Evolutionary conservation across 2,329 filamentous ascomycete species (phyloP).

Genomic region (Colletotrichum sp.): DNA sequence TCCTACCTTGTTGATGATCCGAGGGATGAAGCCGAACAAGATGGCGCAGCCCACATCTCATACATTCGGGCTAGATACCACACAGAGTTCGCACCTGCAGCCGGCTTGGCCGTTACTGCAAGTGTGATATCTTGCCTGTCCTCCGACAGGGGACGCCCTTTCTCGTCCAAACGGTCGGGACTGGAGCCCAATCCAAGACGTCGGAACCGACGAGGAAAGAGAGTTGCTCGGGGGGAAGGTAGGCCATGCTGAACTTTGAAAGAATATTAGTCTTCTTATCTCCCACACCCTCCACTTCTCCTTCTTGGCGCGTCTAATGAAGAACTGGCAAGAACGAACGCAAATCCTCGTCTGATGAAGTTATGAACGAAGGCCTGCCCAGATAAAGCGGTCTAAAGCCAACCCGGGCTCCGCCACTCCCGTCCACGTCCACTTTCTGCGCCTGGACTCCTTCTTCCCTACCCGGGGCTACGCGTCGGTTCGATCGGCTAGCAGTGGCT

Average conservation of each 20-base stretch:
- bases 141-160: neutral
- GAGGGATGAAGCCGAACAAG: neutral
- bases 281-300: neutral
- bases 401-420: constrained; percentile 1
- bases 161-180: constrained; percentile 7
- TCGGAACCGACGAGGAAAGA: neutral
- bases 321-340: neutral
- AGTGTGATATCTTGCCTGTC: neutral
- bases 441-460: neutral
- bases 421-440: neutral
- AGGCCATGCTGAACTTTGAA: neutral
- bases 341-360: neutral
- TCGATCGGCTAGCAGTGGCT: neutral
- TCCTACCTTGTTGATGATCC: neutral
- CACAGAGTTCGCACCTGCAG: constrained; percentile 1
- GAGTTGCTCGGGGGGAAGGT: neutral
- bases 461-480: neutral
- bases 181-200: neutral
- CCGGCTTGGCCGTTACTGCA: neutral
- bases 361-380: neutral
- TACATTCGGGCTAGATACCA: neutral
- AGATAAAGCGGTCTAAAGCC: constrained; percentile 4
- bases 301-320: neutral
- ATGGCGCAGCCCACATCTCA: neutral
- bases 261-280: neutral